Evolutionary conservation across 164 flowering plant species (phyloP).

Genomic region (Macadamia tetraphylla): DNA sequence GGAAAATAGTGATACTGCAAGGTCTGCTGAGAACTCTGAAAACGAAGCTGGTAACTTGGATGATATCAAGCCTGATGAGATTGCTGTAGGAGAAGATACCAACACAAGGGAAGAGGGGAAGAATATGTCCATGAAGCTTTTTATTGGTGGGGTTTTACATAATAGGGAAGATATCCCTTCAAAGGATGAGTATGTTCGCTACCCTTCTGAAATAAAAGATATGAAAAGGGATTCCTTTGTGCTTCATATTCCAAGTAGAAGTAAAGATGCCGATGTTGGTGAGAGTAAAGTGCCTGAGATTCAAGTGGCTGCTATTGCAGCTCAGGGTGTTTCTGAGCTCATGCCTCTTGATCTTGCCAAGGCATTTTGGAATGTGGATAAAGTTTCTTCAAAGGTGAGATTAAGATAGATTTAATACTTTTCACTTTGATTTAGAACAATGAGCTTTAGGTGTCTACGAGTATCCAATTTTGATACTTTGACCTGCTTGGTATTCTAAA

Average conservation of each 20-base stretch:
- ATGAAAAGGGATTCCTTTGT: slow-evolving; percentile 74
- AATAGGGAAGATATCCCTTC: slow-evolving; percentile 57
- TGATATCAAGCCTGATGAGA: slow-evolving; percentile 45
- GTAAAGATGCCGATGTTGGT: slow-evolving; percentile 36
- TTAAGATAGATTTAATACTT: background rate
- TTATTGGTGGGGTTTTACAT: slow-evolving; percentile 80
- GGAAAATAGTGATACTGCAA: slow-evolving; percentile 45
- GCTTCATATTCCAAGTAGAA: slow-evolving; percentile 53
- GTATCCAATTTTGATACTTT: background rate
- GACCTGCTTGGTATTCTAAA: no score
- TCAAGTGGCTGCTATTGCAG: slow-evolving; percentile 64
- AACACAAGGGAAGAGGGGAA: slow-evolving; percentile 42
- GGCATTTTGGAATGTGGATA: slow-evolving; percentile 67
- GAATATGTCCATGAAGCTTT: slow-evolving; percentile 54
- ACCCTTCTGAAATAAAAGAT: slow-evolving; percentile 69
- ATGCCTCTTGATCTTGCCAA: slow-evolving; percentile 94
- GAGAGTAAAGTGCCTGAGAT: slow-evolving; percentile 39
- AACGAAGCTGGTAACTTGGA: slow-evolving; percentile 42
- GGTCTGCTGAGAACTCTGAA: slow-evolving; percentile 39
- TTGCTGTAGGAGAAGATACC: slow-evolving; percentile 36
- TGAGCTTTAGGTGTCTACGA: background rate
- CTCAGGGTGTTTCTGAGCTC: slow-evolving; percentile 71
- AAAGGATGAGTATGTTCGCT: slow-evolving; percentile 63
- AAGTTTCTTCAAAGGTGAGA: slow-evolving; percentile 74
- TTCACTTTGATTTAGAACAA: background rate